Base-by-base conservation (phyloP, 2,329 filamentous ascomycete genomes). In the Phaeoacremonium minimum region DNA sequence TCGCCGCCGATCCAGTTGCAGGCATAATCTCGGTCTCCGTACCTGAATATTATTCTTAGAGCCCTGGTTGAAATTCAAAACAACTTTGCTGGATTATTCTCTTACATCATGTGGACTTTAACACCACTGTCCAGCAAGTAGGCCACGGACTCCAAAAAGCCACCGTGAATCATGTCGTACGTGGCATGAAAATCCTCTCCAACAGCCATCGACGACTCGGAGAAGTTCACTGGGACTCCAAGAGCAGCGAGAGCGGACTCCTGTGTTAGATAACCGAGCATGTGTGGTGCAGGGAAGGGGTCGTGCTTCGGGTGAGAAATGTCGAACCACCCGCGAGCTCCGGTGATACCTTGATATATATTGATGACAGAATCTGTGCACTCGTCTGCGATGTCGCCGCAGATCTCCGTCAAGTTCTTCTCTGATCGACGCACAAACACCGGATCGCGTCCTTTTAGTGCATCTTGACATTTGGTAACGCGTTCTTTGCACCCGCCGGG, bases 191-290 rank as follows among this genome's bases (percentile, higher is more conserved):
- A 80, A 1, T 64, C 69, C 4, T 46, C 36, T 8, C 58, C 56
- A 2, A 77, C 73, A 11, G 66, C 61, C 3, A 47, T 37, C 7
- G 61, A 64, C 4, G 58, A 57, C 13, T 60, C 51, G 1, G 75
- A 74, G 60, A 68, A 81, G 53, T 83, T 82, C 15, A 81, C 53
- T 0, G 75, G 74, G 0, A 77, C 71, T 5, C 79, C 80, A 1
- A 84, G 65, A 0, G 73, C 73, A 4, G 56, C 52, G 47, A 81
- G 77, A 1, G 81, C 73, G 47, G 71, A 67, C 4, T 66, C 60
- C 42, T 76, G 68, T 48, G 73, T 77, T 28, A 84, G 61, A 52
- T 68, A 83, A 3, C 72, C 73, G 8, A 66, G 51, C 48, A 69
- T 71, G 53, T 73, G 76, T 7, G 64, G 58, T 1, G 64, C 57